Base-by-base conservation (phyloP, 2,329 filamentous ascomycete species). In the Pseudocercospora cruenta region DNA sequence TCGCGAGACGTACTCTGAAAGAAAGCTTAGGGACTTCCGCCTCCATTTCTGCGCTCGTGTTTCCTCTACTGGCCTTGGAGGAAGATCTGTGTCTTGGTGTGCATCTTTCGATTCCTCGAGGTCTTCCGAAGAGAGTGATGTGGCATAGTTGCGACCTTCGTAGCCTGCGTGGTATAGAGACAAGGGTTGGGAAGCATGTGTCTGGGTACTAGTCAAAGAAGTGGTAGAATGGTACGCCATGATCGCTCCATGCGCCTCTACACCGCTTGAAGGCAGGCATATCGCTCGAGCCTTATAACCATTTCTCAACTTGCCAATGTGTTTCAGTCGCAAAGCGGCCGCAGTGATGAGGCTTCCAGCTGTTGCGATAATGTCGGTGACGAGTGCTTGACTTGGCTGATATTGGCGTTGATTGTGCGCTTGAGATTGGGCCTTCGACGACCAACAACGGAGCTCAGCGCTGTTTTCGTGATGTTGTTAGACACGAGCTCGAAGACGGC, bases 1-100 rank as follows among this genome's bases (percentile, higher is more conserved):
- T 33, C 1, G 9, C 8, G 31, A 33, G 10, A 12, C 9, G 12
- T 33, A 14, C 63, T 85, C 83, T 21, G 47, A 55, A 1, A 55
- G 51, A 51, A 62, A 55, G 14, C 24, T 28, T 7, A 57, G 49
- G 5, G 43, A n/a, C 21, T 57, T 55, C 4, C n/a, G 21, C 24
- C 21, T 62, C 49, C 60, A 62, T 62, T 39, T 55, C 24, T 24
- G 22, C 26, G 28, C 53, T 57, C 49, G 19, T 33, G 59, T 53
- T 22, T 28, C 16, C 53, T 45, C 10, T 12, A 22, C 33, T 9
- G 55, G 55, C n/a, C 22, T 58, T 21, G 55, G 5, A 58, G 55
- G 55, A 14, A 36, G 53, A 7, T 21, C 8, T 12, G 55, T 21
- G 10, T 19, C 31, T n/a, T 24, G 12, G 19, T 4, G 14, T 3